phyloP scores from a whole-genome alignment of 2,329 filamentous ascomycete genomes.

The Ceratocystis destructans region DNA sequence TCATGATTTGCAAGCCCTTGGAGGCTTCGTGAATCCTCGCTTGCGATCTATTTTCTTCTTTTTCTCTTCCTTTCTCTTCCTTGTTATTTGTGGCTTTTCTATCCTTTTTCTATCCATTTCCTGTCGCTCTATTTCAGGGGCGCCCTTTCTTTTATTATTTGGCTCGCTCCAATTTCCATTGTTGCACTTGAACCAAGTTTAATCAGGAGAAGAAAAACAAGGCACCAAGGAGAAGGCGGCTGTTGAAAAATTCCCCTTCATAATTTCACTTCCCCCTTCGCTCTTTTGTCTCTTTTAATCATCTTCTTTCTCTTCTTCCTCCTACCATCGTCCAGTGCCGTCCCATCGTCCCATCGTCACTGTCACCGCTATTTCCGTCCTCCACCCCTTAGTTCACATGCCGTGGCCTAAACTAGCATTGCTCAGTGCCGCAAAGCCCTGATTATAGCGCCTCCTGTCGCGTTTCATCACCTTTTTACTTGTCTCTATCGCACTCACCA shows the following conservation, averaged over 20 bases:
- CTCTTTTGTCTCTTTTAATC: not conserved
- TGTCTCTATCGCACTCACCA: too few species aligned
- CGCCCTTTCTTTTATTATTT: not conserved
- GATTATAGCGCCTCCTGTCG: constrained; percentile 5
- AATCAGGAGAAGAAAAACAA: constrained; percentile 3
- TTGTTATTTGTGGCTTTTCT: not conserved
- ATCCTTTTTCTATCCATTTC: too few species aligned
- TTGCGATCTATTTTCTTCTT: not conserved
- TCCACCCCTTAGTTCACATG: not conserved
- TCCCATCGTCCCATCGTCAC: too few species aligned
- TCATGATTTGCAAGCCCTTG: not conserved
- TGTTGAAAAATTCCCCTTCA: not conserved
- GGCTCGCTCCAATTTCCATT: constrained; percentile 3
- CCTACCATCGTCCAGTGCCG: not conserved
- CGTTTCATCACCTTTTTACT: not conserved
- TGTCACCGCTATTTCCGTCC: constrained; percentile 5
- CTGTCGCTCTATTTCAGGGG: not conserved
- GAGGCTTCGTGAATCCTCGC: not conserved
- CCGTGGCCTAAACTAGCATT: not conserved
- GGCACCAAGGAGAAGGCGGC: not conserved
- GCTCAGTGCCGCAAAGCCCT: not conserved
- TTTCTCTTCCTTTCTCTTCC: not conserved
- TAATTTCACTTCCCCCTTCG: not conserved
- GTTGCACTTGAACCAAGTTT: not conserved
- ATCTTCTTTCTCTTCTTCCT: not conserved